Evolutionary conservation across 352 stramenopile species (phyloP).

Genomic region (Pythium apleroticum): DNA sequence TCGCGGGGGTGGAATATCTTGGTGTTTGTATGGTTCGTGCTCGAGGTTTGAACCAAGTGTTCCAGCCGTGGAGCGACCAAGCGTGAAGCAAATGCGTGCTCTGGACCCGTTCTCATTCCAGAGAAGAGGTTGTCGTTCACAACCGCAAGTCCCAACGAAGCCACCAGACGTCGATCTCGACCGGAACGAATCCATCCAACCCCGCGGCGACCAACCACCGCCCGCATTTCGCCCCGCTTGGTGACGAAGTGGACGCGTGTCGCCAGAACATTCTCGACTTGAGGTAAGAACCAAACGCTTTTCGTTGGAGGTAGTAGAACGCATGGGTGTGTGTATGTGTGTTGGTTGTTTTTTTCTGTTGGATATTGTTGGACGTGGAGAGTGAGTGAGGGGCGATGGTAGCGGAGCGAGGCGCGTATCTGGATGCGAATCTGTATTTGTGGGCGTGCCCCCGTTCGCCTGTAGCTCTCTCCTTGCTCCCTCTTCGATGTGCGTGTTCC

Average conservation of each 20-base stretch:
- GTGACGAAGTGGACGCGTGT: neutral
- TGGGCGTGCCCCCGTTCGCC: neutral
- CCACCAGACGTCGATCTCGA: neutral
- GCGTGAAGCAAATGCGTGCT: constrained; percentile 1
- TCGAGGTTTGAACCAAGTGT: constrained; percentile 10
- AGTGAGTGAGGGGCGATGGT: constrained; percentile 12
- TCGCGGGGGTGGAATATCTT: constrained; percentile 22
- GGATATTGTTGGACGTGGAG: constrained; percentile 7
- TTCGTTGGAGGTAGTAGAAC: neutral
- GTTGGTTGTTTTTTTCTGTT: constrained; percentile 6
- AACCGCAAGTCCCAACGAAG: constrained; percentile 5
- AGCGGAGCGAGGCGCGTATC: neutral
- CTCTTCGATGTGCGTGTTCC: constrained; percentile 8
- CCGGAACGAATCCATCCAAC: neutral
- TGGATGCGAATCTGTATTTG: constrained; percentile 4
- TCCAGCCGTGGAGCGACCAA: neutral
- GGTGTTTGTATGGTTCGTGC: constrained; percentile 19
- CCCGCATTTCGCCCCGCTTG: constrained; percentile 4
- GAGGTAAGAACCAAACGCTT: constrained; percentile 15
- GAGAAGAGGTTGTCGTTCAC: constrained; percentile 24
- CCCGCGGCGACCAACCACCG: constrained; percentile 18
- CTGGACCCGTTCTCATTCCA: constrained; percentile 11
- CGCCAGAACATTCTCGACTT: neutral
- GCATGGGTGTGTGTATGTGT: constrained; percentile 2
- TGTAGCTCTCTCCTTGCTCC: neutral